Evolutionary conservation across 169 alveolate species (phyloP).

Genomic region (Eimeria brunetti): DNA sequence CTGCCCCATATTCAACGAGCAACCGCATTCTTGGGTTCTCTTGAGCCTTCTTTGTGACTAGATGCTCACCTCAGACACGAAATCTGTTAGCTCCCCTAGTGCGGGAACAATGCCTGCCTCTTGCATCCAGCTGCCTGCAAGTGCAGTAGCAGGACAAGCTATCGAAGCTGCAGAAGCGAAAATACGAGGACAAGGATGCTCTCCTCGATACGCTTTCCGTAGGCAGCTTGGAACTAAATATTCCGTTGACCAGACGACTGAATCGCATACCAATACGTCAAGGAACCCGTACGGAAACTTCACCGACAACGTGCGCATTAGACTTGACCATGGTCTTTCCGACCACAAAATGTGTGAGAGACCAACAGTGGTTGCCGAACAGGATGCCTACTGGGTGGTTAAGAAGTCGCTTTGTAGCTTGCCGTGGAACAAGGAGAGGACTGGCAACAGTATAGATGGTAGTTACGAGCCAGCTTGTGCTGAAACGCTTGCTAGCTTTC

Average conservation of each 20-base stretch:
- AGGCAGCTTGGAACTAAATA: neutral
- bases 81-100: neutral
- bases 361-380: slow-evolving; percentile 35
- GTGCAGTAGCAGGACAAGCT: neutral
- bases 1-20: neutral
- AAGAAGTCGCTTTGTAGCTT: neutral
- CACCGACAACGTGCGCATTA: neutral
- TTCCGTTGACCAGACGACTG: neutral
- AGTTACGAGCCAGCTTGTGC: neutral
- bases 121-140: neutral
- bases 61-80: neutral
- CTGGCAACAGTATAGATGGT: neutral
- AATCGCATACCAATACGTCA: neutral
- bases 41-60: neutral
- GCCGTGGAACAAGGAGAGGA: neutral
- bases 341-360: neutral
- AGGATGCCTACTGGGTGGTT: slow-evolving; percentile 44
- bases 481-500: slow-evolving; percentile 22
- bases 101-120: neutral
- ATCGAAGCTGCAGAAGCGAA: neutral
- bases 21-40: neutral
- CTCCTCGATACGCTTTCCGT: neutral
- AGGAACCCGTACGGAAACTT: neutral
- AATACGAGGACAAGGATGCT: neutral
- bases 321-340: neutral